Evolutionary conservation across 192 early-diverging fungal genomes (phyloP).

Genomic region (Mortierella alpina): DNA sequence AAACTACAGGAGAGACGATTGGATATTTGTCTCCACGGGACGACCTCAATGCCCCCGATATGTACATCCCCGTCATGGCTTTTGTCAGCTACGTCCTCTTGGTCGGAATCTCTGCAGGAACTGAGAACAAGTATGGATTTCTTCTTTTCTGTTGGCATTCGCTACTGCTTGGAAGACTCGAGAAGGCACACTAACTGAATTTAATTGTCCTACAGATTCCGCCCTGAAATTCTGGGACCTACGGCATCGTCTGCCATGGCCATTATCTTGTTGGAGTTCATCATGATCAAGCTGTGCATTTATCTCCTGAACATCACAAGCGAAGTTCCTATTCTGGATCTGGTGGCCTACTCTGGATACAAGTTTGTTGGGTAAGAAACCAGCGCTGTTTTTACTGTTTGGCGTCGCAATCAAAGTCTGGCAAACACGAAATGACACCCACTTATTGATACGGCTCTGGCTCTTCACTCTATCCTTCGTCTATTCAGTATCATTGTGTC

Average conservation of each 20-base stretch:
- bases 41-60: slow-evolving; percentile 94
- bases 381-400: not conserved
- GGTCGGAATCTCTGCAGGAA: slow-evolving; percentile 74
- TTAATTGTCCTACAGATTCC: slow-evolving; percentile 66
- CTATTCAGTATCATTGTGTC: slow-evolving; percentile 58
- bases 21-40: slow-evolving; percentile 87
- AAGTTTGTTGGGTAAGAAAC: slow-evolving; percentile 84
- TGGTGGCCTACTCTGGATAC: slow-evolving; percentile 92
- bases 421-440: no score
- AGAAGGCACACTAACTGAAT: not conserved
- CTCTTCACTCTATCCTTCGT: slow-evolving; percentile 7
- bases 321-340: slow-evolving; percentile 86
- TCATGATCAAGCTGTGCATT: slow-evolving; percentile 84
- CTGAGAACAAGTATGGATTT: slow-evolving; percentile 56
- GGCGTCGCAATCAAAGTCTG: no score
- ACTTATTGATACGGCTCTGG: no score
- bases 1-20: slow-evolving; percentile 80
- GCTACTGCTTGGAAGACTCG: not conserved
- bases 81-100: slow-evolving; percentile 92
- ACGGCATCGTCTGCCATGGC: slow-evolving; percentile 87
- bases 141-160: not conserved
- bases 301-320: slow-evolving; percentile 89
- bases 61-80: slow-evolving; percentile 97
- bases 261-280: slow-evolving; percentile 82
- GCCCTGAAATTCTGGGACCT: slow-evolving; percentile 86